These are phyloP conservation scores for Chytriomyces sp. DNA, from an alignment of 192 early-diverging fungal species.

Conservation along the genomic window DNA sequence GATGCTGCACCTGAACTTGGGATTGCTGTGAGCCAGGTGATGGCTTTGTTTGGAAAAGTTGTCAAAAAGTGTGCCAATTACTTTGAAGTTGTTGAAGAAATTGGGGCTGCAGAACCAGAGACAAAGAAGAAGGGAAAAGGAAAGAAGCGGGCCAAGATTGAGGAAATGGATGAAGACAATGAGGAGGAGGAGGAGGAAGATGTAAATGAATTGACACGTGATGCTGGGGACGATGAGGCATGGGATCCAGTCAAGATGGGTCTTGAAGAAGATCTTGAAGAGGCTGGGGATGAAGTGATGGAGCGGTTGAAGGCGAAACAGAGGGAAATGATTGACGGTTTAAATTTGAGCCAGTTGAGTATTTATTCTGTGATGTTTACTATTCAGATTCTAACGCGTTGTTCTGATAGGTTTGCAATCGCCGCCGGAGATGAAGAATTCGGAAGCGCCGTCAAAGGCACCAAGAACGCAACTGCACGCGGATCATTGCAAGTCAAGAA, in stretches of 20 bases:
- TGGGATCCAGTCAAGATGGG: conserved; percentile 86
- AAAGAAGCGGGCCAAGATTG: conserved; percentile 15
- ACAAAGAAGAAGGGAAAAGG: conserved; percentile 41
- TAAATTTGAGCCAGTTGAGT: conserved; percentile 75
- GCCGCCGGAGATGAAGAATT: conserved; percentile 74
- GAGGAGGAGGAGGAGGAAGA: conserved; percentile 34
- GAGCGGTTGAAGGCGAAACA: conserved; percentile 72
- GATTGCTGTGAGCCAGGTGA: conserved; percentile 79
- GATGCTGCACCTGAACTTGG: conserved; percentile 86
- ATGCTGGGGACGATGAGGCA: conserved; percentile 71
- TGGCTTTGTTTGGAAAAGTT: conserved; percentile 96
- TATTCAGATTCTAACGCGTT: not conserved
- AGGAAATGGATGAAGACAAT: conserved; percentile 40
- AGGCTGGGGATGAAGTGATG: conserved; percentile 79
- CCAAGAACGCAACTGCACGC: conserved; percentile 47
- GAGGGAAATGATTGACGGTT: conserved; percentile 75
- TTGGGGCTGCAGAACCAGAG: conserved; percentile 54
- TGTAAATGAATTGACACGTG: conserved; percentile 61
- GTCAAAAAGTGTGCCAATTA: conserved; percentile 80
- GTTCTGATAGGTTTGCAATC: conserved; percentile 69
- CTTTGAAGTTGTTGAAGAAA: conserved; percentile 68
- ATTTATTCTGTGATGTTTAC: conserved; percentile 23
- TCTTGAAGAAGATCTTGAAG: conserved; percentile 83
- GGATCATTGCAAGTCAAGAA: conserved; percentile 76
- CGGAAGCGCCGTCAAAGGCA: conserved; percentile 67